Evolutionary conservation across 2,329 filamentous ascomycete genomes (phyloP), one percentile per base, ranked within the genome.

Genomic region (Hypoxylon sp.): DNA sequence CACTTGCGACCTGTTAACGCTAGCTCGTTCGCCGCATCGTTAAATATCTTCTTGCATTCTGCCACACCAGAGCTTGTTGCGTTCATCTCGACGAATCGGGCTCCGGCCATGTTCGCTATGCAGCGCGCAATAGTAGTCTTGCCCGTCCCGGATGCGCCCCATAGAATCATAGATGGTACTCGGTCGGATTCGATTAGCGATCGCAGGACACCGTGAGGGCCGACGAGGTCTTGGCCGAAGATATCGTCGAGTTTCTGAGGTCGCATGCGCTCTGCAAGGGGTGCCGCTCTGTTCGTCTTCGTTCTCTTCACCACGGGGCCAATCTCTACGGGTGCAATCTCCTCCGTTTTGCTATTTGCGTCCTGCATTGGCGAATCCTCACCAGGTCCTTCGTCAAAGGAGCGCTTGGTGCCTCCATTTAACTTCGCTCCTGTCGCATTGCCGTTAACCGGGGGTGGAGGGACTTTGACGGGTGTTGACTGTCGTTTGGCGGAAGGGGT

Each of bases 141-240:
- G 70, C 93, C 93, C 0, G 92, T 94, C 21, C 93, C 93, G 0
- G 92, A 90, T 0, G 87, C 88, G 32, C 93, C 93, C 93, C 96
- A 99, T 13, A 99, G 84, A 44, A 99, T 94, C 93, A 99, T 97
- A 13, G 93, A 97, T 0, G 96, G 95, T 32, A 98, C 89, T 4
- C 92, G 88, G 75, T 96, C 91, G 65, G 91, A 87, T 75, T 97
- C 92, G 72, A 99, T 97, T 65, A 98, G 86, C 31, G 91, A 90
- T 3, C 95, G 90, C 47, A 99, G 85, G 5, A 98, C 89, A n/a
- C 96, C 96, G 32, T 89, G 83, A 0, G 89, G 88, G 0, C 94
- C 95, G 1, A 99, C 94, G 0, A 99, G 88, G 48, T 97, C 93
- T 81, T 99, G 96, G 0, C 96, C 96, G 71, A 86, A 94, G 2